Base-by-base conservation (phyloP, 805 yeast genomes). In the Peterozyma xylosa region DNA sequence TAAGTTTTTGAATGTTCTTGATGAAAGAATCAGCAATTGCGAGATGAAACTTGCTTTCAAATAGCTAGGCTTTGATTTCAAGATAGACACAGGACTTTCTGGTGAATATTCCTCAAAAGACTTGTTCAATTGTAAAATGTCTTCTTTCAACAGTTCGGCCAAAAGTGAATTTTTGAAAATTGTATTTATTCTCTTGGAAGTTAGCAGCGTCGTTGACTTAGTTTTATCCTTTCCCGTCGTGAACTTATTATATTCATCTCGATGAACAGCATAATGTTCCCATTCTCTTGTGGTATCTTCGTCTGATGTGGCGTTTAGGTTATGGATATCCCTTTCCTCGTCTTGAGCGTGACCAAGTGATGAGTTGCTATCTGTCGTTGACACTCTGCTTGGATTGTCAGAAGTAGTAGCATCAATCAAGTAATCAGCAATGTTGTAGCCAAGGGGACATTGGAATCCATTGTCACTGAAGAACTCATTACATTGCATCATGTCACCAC, bases 391-490 rank as follows among this genome's bases (percentile, higher is more conserved):
- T 6, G 30, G 27, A 2, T 39, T 32, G 9, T 37, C 41, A 7
- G 34, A 43, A 5, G 34, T 38, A 33, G 49, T 48, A 6, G 63
- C 50, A 58, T 93, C 99, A 49, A 93, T 86, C 59, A 91, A 67
- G 56, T 80, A 93, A 59, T 93, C 99, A 1, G 98, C 99, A 54
- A 93, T 78, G 56, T 93, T 93, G 60, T 86, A 91, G 34, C 96
- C 96, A 11, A 73, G 59, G 1, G 99, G 99, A 62, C 96, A 88
- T 42, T 69, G 64, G 61, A 78, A 87, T 0, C 97, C 97, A 53
- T 79, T 74, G 32, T 70, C 73, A 9, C 76, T 70, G 59, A 93
- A 86, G 61, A 84, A 89, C 45, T 83, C 85, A 51, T 79, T 76
- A 43, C 93, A 85, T 38, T 77, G 76, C 6, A 71, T 65, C 73